These are phyloP conservation scores for Rhexocercosporidium sp. DNA, from an alignment of 2,329 filamentous ascomycete genomes.

Conservation along the genomic window DNA sequence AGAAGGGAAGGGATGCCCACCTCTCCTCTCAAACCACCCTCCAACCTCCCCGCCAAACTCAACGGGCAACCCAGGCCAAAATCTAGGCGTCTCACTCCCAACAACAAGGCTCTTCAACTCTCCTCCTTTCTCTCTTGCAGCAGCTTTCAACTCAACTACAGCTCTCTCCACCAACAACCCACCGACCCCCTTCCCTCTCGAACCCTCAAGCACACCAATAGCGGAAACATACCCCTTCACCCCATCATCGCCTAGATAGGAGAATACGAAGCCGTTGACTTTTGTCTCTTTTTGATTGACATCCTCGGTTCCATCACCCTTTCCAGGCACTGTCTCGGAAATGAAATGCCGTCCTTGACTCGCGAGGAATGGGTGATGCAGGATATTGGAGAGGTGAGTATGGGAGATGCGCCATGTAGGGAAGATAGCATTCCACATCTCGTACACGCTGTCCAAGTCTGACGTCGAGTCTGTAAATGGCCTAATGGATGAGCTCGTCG, in stretches of 20 bases:
- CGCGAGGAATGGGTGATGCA: neutral
- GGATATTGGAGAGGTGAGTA: neutral
- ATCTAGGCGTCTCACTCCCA: constrained; percentile 2
- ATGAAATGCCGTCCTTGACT: neutral
- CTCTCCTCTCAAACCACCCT: neutral
- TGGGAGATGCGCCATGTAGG: neutral
- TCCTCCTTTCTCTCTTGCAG: neutral
- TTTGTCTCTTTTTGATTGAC: neutral
- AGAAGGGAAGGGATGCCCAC: neutral
- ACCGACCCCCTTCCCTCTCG: neutral
- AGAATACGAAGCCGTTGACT: neutral
- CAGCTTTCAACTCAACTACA: neutral
- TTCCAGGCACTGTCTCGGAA: neutral
- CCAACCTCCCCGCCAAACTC: neutral
- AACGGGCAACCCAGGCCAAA: neutral
- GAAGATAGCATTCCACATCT: neutral
- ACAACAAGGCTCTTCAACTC: neutral
- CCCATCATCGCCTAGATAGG: neutral
- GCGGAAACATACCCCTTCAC: neutral
- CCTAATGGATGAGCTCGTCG: neutral
- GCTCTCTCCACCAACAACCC: neutral
- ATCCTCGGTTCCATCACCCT: too few species aligned
- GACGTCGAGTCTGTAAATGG: neutral
- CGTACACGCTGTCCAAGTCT: neutral
- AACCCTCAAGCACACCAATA: neutral